Percentiles rank a stretch among this genome's conserved stretches.
phyloP scores from a whole-genome alignment of 108 stramenopile species.

The Mediolabrus comicus region DNA sequence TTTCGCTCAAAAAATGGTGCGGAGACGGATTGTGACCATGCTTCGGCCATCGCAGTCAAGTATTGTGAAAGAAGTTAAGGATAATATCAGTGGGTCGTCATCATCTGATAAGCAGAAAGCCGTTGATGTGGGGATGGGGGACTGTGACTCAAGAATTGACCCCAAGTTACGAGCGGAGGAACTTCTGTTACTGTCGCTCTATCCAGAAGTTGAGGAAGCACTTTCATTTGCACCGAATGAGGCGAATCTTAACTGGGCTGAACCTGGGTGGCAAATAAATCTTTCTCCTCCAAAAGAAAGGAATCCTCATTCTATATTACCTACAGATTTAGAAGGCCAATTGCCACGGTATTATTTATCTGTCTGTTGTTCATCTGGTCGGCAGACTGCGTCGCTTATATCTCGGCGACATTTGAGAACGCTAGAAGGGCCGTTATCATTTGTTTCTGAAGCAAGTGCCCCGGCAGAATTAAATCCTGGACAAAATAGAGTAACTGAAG shows the following conservation, averaged over 20 bases:
- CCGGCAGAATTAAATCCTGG: slow-evolving; percentile 20
- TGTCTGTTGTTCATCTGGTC: slow-evolving; percentile 28
- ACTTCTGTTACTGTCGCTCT: slow-evolving; percentile 29
- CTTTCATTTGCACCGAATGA: slow-evolving; percentile 6
- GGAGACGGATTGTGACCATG: slow-evolving; percentile 28
- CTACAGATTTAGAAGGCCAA: slow-evolving; percentile 17
- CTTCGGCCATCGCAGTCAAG: slow-evolving; percentile 10
- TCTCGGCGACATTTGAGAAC: slow-evolving; percentile 25
- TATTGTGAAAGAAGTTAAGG: slow-evolving; percentile 19
- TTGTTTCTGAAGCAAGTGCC: slow-evolving; percentile 11
- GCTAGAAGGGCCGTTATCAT: slow-evolving; percentile 22
- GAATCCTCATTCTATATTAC: slow-evolving; percentile 22
- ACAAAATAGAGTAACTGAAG: not conserved
- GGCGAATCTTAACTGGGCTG: slow-evolving; percentile 13
- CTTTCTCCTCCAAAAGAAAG: slow-evolving; percentile 7
- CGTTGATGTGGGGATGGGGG: not conserved
- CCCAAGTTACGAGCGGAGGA: slow-evolving; percentile 28
- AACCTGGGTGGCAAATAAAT: slow-evolving; percentile 38
- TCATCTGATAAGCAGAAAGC: not conserved
- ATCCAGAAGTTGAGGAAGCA: slow-evolving; percentile 17
- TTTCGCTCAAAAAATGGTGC: slow-evolving; percentile 29
- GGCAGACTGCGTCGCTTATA: slow-evolving; percentile 29
- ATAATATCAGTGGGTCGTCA: not conserved
- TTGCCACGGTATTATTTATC: slow-evolving; percentile 18
- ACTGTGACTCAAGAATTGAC: slow-evolving; percentile 3